Evolutionary conservation across 1,139 yeast species (phyloP), one percentile per base, ranked within the genome.

Genomic region (Starmera stellimalicola): DNA sequence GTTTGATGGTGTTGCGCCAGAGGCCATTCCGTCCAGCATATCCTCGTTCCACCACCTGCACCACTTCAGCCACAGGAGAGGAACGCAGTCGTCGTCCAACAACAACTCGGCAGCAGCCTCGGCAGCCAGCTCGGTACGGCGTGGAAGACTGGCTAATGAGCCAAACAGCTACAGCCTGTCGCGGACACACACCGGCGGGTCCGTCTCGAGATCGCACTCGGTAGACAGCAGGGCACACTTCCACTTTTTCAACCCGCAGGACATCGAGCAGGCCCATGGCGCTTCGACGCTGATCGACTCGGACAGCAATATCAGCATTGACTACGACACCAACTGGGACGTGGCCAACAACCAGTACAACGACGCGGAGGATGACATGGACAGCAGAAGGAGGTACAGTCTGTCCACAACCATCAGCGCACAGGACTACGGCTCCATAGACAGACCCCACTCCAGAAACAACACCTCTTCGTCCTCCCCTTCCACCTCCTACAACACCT

Each of bases 1-100:
- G 62, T 88, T 72, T 57, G 79, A 94, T 5, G 97, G 97, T 27
- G 95, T 94, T 1, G 84, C 85, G 0, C 76, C 88, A 6, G 95
- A 83, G 48, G 74, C 84, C 26, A 77, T 88, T 29, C 97, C 98
- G 1, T 81, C 94, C 17, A 83, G 96, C 1, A 81, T 85, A 44
- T 75, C 94, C 2, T 74, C 94, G 2, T 83, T 88, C 53, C 96
- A 85, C 52, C 93, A 83, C 47, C 69, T 72, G 7, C 77, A 72
- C 59, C 71, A 61, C 41, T 65, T 69, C 44, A 63, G 63, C 0
- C 51, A 47, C 54, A 35, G 41, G 50, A 49, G 48, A 54, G 49
- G 33, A 30, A 22, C 25, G 6, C 7, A n/a, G 7, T 22, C 25
- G 12, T 22, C 25, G 12, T 22, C 25, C 25, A 22, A 22, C 14